A percentile compares a stretch with the other conserved stretches of the same genome.
phyloP scores from a whole-genome alignment of 305 asterid genomes.

The Euphrasia arctica region DNA sequence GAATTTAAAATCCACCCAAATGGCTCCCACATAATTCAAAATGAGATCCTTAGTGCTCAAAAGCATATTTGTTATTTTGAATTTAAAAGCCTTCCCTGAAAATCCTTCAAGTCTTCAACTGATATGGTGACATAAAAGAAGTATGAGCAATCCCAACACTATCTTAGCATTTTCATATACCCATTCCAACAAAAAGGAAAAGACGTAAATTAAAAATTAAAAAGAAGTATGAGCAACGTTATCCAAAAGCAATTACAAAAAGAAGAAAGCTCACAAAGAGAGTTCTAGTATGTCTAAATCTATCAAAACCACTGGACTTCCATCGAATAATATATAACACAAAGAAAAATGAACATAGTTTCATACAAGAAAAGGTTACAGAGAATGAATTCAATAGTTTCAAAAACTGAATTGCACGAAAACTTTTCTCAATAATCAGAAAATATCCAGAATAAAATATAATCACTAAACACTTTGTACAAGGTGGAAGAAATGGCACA shows the following conservation, averaged over 20 bases:
- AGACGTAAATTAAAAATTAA: neutral
- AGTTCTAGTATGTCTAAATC: slow-evolving; percentile 12
- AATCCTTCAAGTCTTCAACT: too few relatives aligned
- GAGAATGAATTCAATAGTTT: slow-evolving; percentile 1
- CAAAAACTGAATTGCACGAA: slow-evolving; percentile 16
- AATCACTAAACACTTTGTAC: slow-evolving; percentile 15
- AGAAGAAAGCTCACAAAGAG: neutral
- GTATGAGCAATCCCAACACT: slow-evolving; percentile 1
- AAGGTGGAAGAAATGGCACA: slow-evolving; percentile 18
- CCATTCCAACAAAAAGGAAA: neutral
- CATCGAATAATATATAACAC: slow-evolving; percentile 1
- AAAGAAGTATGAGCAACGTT: neutral
- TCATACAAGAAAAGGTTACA: slow-evolving; percentile 1
- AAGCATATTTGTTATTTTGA: neutral
- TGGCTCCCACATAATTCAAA: neutral
- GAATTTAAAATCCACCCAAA: neutral
- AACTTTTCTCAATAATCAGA: neutral
- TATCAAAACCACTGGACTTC: neutral
- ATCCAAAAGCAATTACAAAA: slow-evolving; percentile 2
- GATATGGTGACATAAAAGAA: neutral
- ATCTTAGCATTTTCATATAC: neutral
- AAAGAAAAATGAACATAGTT: slow-evolving; percentile 8
- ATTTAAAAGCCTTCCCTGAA: too few relatives aligned
- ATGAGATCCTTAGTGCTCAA: neutral
- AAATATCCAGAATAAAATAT: neutral